Base-by-base conservation (phyloP, 371 early-diverging fungal genomes). In the Entomophthora muscae region DNA sequence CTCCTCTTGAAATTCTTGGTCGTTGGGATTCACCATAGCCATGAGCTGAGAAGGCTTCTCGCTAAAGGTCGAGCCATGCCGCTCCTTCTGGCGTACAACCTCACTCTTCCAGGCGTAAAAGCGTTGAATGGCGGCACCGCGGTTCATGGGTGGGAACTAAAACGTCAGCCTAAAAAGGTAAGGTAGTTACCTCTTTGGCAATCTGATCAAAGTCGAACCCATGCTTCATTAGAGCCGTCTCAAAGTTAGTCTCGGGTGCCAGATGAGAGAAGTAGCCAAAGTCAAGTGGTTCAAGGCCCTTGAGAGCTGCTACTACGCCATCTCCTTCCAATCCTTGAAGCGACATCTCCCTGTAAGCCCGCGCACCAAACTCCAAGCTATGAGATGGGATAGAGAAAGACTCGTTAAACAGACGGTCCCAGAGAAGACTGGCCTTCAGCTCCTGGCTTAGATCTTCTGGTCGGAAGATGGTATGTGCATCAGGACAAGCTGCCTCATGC, bases 91-190 rank as follows among this genome's bases (percentile, higher is more conserved):
- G 13, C 31, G 24, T 26, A 23, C 31, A 27, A 28, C 31, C 22
- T 22, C 31, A n/a, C 57, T 31, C 31, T 57, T 57, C 57, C 57
- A 57, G 3, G 13, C 29, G 29, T 57, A 57, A 26, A 22, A 57
- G 12, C 28, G 22, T 5, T 57, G 28, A 3, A 57, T 10, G 7
- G 57, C 57, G 21, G 30, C 57, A 10, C 22, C 31, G 5, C 29
- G 3, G 21, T 27, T 57, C 57, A 57, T 57, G 7, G 57, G 29
- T n/a, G 57, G 57, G 29, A 57, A 57, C 57, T 57, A 23, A 57
- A 57, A 13, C 22, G 7, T 5, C 10, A 3, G 31, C 31, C 10
- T 29, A 17, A 29, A 57, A 57, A 10, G 22, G 7, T 57, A 26
- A 27, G 31, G 31, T 21, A 57, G 28, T 22, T 57, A 57, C 57